Evolutionary conservation across 2,329 filamentous ascomycete species (phyloP).

Genomic region (Aspergillus neotritici): DNA sequence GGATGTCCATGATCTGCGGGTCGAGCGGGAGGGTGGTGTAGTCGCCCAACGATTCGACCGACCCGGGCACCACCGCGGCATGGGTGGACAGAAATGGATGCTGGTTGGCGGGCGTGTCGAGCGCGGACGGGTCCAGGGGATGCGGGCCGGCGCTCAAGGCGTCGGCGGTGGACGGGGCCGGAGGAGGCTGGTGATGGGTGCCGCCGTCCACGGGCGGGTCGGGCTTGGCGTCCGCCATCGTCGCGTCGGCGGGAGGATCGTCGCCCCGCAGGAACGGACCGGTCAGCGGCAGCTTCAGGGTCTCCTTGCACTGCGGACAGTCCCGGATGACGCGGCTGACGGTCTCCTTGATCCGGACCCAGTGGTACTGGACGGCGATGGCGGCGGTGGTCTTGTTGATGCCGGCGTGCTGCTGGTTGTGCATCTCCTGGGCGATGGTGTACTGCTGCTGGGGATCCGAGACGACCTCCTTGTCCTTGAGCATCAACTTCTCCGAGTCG

Average conservation of each 20-base stretch:
- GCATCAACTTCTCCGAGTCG: conserved; percentile 70
- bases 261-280: conserved; percentile 28
- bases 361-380: conserved; percentile 92
- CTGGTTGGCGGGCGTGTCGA: conserved; percentile 19
- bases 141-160: conserved; percentile 11
- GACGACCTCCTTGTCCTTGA: conserved; percentile 97
- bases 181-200: background rate
- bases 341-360: conserved; percentile 97
- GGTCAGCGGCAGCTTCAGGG: conserved; percentile 52
- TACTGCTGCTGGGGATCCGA: conserved; percentile 85
- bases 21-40: conserved; percentile 53
- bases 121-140: conserved; percentile 19
- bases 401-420: conserved; percentile 72
- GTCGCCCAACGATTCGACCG: conserved; percentile 35
- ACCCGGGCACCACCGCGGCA: conserved; percentile 30
- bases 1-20: conserved; percentile 54
- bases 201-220: background rate
- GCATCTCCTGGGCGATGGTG: conserved; percentile 74
- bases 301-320: conserved; percentile 82
- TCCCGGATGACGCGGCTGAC: conserved; percentile 91
- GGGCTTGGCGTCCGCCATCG: conserved; percentile 9
- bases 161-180: conserved; percentile 8
- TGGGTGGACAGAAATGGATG: conserved; percentile 30
- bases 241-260: conserved; percentile 5
- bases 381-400: conserved; percentile 98